A percentile compares a stretch with the other conserved stretches of the same genome.
phyloP scores from a whole-genome alignment of 495 filamentous ascomycete genomes.

The Penicillium pancosmium region DNA sequence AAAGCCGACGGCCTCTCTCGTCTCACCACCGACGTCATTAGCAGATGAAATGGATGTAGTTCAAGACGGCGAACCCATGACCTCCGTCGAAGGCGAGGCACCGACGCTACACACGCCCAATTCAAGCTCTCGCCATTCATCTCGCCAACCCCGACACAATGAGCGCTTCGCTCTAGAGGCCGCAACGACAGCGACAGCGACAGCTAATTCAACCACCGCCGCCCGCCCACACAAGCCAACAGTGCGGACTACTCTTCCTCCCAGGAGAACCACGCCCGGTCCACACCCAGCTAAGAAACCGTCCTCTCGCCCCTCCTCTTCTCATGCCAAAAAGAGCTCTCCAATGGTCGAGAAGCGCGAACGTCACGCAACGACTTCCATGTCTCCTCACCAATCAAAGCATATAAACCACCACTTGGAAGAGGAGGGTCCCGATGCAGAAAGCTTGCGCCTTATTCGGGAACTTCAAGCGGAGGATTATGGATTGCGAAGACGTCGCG shows the following conservation, averaged over 20 bases:
- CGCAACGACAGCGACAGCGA: background rate
- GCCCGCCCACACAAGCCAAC: conserved; percentile 32
- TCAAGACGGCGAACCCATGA: conserved; percentile 34
- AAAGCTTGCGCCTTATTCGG: conserved; percentile 58
- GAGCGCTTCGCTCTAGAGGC: conserved; percentile 48
- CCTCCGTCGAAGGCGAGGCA: conserved; percentile 43
- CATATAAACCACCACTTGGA: conserved; percentile 28
- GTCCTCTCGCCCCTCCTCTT: conserved; percentile 46
- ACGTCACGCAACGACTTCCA: conserved; percentile 28
- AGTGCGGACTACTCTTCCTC: conserved; percentile 23
- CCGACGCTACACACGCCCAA: conserved; percentile 46
- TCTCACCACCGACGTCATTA: conserved; percentile 56
- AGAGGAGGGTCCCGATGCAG: conserved; percentile 49
- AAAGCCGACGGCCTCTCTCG: conserved; percentile 46
- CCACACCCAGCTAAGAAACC: conserved; percentile 39
- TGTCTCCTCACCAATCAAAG: conserved; percentile 41
- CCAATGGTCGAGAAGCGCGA: conserved; percentile 41
- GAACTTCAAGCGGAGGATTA: conserved; percentile 62
- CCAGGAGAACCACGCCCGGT: conserved; percentile 36
- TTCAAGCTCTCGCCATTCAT: conserved; percentile 52
- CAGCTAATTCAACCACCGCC: background rate
- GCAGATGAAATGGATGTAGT: conserved; percentile 49
- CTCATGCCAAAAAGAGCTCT: conserved; percentile 49
- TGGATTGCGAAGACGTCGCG: conserved; percentile 55
- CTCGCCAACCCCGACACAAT: conserved; percentile 50